Conservation (phyloP, 2,329 filamentous ascomycete species). For the Huntiella abstrusa region DNA sequence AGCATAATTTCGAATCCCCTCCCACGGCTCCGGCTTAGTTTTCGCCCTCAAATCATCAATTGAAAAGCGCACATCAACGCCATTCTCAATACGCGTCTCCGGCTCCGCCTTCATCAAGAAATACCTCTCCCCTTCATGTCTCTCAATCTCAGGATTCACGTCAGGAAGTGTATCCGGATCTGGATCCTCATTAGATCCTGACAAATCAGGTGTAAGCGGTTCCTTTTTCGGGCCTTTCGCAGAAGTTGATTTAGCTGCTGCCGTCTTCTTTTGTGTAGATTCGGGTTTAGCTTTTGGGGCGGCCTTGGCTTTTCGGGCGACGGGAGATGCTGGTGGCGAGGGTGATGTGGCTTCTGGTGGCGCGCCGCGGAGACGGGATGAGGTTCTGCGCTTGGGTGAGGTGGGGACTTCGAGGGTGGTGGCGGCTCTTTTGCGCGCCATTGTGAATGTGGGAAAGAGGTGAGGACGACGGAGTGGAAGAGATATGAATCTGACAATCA, state of each 20-base stretch:
- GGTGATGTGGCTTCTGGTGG: neutral
- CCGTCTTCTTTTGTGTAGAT: neutral
- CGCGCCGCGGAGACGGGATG: slow-evolving; percentile 4
- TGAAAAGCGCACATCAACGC: slow-evolving; percentile 76
- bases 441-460: neutral
- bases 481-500: neutral
- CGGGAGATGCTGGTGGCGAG: neutral
- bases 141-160: slow-evolving; percentile 21
- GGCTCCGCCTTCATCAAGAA: slow-evolving; percentile 85
- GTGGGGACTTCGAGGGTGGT: neutral
- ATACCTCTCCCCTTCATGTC: slow-evolving; percentile 31
- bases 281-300: neutral
- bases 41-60: slow-evolving; percentile 71
- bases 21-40: slow-evolving; percentile 71
- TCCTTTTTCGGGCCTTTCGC: slow-evolving; percentile 3
- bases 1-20: slow-evolving; percentile 43
- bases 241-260: neutral
- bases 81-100: slow-evolving; percentile 68
- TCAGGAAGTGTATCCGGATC: slow-evolving; percentile 20
- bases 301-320: neutral
- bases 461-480: neutral
- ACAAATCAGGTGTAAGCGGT: neutral
- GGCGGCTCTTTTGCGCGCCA: slow-evolving; percentile 9
- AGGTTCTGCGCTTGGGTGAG: slow-evolving; percentile 8
- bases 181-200: slow-evolving; percentile 15